Evolutionary conservation across 495 filamentous ascomycete species (phyloP).

Genomic region (Neurospora tetrasperma): DNA sequence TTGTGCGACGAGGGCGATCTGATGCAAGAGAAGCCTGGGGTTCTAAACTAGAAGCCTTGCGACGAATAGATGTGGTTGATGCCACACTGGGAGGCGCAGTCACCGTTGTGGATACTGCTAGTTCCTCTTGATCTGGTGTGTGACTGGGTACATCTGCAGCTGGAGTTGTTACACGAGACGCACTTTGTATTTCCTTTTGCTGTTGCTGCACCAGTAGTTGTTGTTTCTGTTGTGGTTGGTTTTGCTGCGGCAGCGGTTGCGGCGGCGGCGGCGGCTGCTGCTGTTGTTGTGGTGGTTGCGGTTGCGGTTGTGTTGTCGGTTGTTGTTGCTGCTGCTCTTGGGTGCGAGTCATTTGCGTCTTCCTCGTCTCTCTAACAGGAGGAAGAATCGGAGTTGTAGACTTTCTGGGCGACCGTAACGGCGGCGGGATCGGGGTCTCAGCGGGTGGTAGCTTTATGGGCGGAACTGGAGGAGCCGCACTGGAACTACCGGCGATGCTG

Average conservation of each 20-base stretch:
- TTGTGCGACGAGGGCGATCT: slow-evolving; percentile 45
- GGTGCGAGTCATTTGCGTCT: slow-evolving; percentile 15
- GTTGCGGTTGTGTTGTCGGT: slow-evolving; percentile 22
- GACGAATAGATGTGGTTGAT: slow-evolving; percentile 26
- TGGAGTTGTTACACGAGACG: background rate
- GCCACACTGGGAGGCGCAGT: slow-evolving; percentile 3
- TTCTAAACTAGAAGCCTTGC: slow-evolving; percentile 41
- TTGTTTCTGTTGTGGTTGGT: slow-evolving; percentile 6
- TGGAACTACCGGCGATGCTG: slow-evolving; percentile 12
- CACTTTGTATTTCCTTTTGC: background rate
- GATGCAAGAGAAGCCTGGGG: slow-evolving; percentile 34
- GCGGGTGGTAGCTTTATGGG: slow-evolving; percentile 20
- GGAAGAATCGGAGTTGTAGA: slow-evolving; percentile 45
- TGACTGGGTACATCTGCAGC: background rate
- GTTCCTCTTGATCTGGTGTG: background rate
- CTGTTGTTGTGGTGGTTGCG: slow-evolving; percentile 10
- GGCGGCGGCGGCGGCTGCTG: slow-evolving; percentile 9
- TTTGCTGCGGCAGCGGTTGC: background rate
- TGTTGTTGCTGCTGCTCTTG: slow-evolving; percentile 17
- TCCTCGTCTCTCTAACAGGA: slow-evolving; percentile 33
- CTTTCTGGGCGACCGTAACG: slow-evolving; percentile 33
- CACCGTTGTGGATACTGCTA: background rate
- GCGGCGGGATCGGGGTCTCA: slow-evolving; percentile 23
- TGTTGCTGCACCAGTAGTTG: slow-evolving; percentile 7
- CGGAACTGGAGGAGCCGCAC: background rate